Percentiles rank a stretch among this genome's conserved stretches.
These are phyloP conservation scores for Talaromyces thailandensis DNA, from an alignment of 495 filamentous ascomycete genomes.

Conservation along the genomic window DNA sequence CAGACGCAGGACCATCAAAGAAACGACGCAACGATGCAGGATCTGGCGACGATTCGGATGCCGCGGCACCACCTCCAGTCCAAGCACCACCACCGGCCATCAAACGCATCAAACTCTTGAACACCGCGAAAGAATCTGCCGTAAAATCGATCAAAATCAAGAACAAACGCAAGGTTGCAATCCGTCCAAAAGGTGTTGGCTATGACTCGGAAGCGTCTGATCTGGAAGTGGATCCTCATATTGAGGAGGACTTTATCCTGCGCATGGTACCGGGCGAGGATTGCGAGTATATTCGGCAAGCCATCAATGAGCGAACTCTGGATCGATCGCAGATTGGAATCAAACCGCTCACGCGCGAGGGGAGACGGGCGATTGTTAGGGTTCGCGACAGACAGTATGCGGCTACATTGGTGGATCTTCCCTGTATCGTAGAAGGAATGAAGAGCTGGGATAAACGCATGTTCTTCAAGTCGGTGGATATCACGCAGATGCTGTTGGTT, in stretches of 20 bases:
- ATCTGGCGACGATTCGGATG: slow-evolving; percentile 16
- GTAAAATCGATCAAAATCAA: slow-evolving; percentile 45
- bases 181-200: slow-evolving; percentile 64
- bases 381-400: slow-evolving; percentile 68
- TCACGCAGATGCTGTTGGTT: slow-evolving; percentile 91
- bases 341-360: slow-evolving; percentile 68
- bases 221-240: slow-evolving; percentile 72
- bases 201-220: slow-evolving; percentile 98
- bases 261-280: slow-evolving; percentile 81
- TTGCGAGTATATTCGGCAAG: slow-evolving; percentile 67
- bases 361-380: slow-evolving; percentile 61
- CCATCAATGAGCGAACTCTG: slow-evolving; percentile 62
- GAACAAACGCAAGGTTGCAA: slow-evolving; percentile 51
- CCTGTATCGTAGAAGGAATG: slow-evolving; percentile 87
- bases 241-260: slow-evolving; percentile 81
- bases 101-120: slow-evolving; percentile 33
- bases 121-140: slow-evolving; percentile 32
- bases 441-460: slow-evolving; percentile 91
- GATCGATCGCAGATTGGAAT: slow-evolving; percentile 62
- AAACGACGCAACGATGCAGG: slow-evolving; percentile 31
- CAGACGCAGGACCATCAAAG: slow-evolving; percentile 18
- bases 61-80: slow-evolving; percentile 6
- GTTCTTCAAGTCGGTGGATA: slow-evolving; percentile 89
- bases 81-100: slow-evolving; percentile 18
- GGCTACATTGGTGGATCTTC: slow-evolving; percentile 76